Evolutionary conservation across 495 filamentous ascomycete species (phyloP).

Genomic region (Aspergillus taichungensis): DNA sequence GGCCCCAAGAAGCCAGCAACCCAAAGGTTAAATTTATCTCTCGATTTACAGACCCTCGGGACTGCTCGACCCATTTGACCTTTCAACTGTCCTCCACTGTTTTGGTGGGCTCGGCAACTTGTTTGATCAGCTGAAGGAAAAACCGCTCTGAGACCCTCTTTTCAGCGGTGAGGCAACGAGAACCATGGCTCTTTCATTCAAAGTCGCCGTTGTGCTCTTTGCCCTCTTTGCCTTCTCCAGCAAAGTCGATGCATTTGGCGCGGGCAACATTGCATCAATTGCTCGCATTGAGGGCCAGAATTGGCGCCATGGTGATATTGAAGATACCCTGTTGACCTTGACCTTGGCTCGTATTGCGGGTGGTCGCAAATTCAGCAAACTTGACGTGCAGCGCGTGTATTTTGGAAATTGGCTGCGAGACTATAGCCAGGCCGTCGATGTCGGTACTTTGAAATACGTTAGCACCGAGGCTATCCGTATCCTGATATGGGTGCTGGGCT

Average conservation of each 20-base stretch:
- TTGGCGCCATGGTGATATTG: slow-evolving; percentile 88
- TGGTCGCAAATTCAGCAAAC: slow-evolving; percentile 78
- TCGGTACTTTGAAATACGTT: slow-evolving; percentile 80
- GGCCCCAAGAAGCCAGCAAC: no score
- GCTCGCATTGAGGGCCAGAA: slow-evolving; percentile 75
- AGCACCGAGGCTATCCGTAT: slow-evolving; percentile 84
- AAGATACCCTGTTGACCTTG: slow-evolving; percentile 73
- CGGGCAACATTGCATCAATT: slow-evolving; percentile 73
- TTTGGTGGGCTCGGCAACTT: no score
- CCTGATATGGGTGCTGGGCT: slow-evolving; percentile 56
- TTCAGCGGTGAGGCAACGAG: background rate
- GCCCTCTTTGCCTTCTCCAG: slow-evolving; percentile 52
- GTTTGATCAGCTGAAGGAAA: no score
- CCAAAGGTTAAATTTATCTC: no score
- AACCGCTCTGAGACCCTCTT: no score
- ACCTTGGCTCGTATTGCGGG: slow-evolving; percentile 67
- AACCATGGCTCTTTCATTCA: slow-evolving; percentile 20
- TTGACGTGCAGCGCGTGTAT: slow-evolving; percentile 75
- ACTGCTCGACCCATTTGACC: no score
- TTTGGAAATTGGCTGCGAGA: slow-evolving; percentile 92
- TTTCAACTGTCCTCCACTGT: no score
- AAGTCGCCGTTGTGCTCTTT: slow-evolving; percentile 34
- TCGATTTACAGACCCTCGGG: no score
- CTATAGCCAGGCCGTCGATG: slow-evolving; percentile 60
- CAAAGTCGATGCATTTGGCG: slow-evolving; percentile 72